These are phyloP conservation scores for Pseudotsuga menziesii DNA, from an alignment of 75 land plant species.

Conservation along the genomic window DNA sequence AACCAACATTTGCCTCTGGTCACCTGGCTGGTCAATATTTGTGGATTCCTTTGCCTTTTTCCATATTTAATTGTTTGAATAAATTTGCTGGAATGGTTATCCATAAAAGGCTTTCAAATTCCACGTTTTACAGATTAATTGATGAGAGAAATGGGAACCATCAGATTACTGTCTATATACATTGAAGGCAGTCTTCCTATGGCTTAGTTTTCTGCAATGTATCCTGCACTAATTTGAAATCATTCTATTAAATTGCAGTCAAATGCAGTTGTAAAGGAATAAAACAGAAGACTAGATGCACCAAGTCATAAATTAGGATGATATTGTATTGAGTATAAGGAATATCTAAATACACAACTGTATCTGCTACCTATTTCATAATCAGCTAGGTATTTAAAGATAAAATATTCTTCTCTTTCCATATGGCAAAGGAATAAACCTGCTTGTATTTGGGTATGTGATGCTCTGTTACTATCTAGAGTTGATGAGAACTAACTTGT, in stretches of 20 bases:
- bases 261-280: background rate
- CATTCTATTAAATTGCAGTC: background rate
- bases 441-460: no score
- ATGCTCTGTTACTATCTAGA: no score
- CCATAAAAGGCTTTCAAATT: background rate
- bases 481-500: no score
- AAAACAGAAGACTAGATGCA: background rate
- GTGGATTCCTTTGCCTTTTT: background rate
- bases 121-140: background rate
- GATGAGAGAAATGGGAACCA: background rate
- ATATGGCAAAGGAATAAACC: no score
- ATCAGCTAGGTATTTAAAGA: no score
- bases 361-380: no score
- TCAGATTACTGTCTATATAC: background rate
- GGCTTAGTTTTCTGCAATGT: background rate
- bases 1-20: background rate
- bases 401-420: no score
- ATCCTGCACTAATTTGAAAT: background rate
- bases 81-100: background rate
- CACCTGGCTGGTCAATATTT: background rate
- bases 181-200: background rate
- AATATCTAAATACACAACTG: no score
- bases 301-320: no score
- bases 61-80: background rate
- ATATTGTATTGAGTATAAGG: no score